Base-by-base conservation (phyloP, 2,329 filamentous ascomycete genomes). In the Cladorrhinum sp. region DNA sequence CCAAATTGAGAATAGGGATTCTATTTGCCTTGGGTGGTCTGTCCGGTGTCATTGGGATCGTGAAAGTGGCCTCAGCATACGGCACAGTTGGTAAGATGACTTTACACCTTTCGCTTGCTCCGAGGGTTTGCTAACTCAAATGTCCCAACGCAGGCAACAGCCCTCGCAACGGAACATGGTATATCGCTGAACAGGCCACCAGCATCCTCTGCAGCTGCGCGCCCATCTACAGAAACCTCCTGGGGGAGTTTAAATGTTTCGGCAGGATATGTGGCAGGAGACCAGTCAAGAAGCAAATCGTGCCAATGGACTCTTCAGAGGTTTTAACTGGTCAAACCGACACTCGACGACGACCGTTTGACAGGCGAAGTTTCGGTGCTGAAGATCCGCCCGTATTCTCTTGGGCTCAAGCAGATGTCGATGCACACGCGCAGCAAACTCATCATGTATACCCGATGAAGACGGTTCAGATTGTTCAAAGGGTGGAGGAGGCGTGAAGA, bases 41-140 rank as follows among this genome's bases (percentile, higher is more conserved):
- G 32, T 68, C 59, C 18, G 66, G 66, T 8, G 51, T 68, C 29
- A 60, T 68, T 24, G 65, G 66, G 16, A 67, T 67, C 27, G 55
- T 68, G 58, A 67, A 67, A 53, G 61, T 64, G 12, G 62, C 24
- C 29, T 4, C 50, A 16, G 55, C 57, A 9, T 57, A 63, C 22
- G 29, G n/a, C 7, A 25, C 18, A 5, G 38, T 41, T 41, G 36
- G 36, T 41, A 41, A 41, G 36, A 57, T 49, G 29, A 45, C 3
- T 18, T 27, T 29, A 29, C 27, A n/a, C 29, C 38, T 41, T 24
- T 24, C n/a, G 1, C 22, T 49, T 16, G 36, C 16, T 23, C 13
- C n/a, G n/a, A n/a, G n/a, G 16, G 48, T 50, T 50, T 10, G 4
- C 48, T 23, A 23, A 50, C 18, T 23, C 5, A 18, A 18, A 3